Evolutionary conservation across 163 green algal genomes (phyloP).

Genomic region (Chlamydomonas reinhardtii): DNA sequence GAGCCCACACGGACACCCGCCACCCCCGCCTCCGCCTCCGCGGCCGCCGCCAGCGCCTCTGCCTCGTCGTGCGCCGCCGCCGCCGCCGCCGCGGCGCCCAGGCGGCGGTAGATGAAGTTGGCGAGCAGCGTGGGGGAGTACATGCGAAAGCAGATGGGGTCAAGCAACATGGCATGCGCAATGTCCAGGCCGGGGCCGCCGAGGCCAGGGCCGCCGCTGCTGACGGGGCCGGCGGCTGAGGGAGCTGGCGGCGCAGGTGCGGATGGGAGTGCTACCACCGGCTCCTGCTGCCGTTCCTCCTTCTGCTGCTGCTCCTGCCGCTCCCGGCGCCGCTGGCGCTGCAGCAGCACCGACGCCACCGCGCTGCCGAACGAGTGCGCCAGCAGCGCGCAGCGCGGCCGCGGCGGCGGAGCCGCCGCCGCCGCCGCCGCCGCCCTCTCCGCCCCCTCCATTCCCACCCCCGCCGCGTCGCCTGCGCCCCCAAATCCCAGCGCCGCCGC

Average conservation of each 20-base stretch:
- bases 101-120: conserved; percentile 52
- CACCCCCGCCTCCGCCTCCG: not conserved
- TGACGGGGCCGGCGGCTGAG: too few relatives aligned
- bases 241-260: too few relatives aligned
- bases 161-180: conserved; percentile 36
- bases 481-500: not conserved
- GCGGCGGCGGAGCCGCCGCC: not conserved
- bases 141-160: conserved; percentile 59
- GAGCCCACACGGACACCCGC: too few relatives aligned
- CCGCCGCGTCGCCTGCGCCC: too few relatives aligned
- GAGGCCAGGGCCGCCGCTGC: too few relatives aligned
- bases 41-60: not conserved
- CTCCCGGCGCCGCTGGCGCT: conserved; percentile 1
- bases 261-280: too few relatives aligned
- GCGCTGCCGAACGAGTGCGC: conserved; percentile 56
- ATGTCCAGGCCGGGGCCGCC: too few relatives aligned
- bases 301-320: too few relatives aligned
- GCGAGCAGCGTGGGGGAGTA: conserved; percentile 34
- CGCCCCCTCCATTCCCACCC: too few relatives aligned
- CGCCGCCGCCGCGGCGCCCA: not conserved
- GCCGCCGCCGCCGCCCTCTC: too few relatives aligned
- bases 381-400: conserved; percentile 17
- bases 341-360: conserved; percentile 53
- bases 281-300: too few relatives aligned
- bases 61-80: not conserved